Base-by-base conservation (phyloP, 441 rosid species). In the Aleurites moluccanus region DNA sequence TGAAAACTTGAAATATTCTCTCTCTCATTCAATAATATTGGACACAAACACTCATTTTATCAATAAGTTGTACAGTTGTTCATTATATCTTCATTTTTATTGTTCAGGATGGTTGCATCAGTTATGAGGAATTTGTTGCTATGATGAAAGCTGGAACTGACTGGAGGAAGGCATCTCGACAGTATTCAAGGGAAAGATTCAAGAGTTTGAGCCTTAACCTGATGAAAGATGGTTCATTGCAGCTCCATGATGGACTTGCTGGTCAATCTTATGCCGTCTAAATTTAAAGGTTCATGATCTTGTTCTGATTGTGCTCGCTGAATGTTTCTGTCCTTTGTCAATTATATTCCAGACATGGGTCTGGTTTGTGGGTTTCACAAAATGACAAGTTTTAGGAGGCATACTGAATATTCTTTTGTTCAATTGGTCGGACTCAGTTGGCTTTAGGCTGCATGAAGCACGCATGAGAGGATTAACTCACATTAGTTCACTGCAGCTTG, bases 61-160 rank as follows among this genome's bases (percentile, higher is more conserved):
- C 7, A 20, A 9, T 35, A 10, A 56, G 10, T 63, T 30, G 52
- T 60, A 28, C 61, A 68, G 59, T 50, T 55, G 23, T 66, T 42
- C 57, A 42, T 35, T 28, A 7, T 15, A 35, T 40, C 55, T 40
- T 25, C 40, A 16, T 57, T 38, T 28, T 42, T 50, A 23, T 72
- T 75, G 75, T 75, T 33, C 89, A 95, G 98, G 99, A 95, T 5
- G 96, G 97, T 14, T 75, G 84, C 21, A 91, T 95, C 67, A 91
- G 96, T 83, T 95, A 92, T 20, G 98, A 95, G 38, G 99, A 95
- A 81, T 95, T 95, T 81, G 96, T 89, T 47, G 86, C 89, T 0
- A 95, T 95, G 99, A 95, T 95, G 99, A 95, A 92, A 88, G 82
- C 98, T 5, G 98, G 99, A 80, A 95, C 99, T 0, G 99, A 95